Conservation (phyloP, 352 stramenopile species). For the Globisporangium perplexum region DNA sequence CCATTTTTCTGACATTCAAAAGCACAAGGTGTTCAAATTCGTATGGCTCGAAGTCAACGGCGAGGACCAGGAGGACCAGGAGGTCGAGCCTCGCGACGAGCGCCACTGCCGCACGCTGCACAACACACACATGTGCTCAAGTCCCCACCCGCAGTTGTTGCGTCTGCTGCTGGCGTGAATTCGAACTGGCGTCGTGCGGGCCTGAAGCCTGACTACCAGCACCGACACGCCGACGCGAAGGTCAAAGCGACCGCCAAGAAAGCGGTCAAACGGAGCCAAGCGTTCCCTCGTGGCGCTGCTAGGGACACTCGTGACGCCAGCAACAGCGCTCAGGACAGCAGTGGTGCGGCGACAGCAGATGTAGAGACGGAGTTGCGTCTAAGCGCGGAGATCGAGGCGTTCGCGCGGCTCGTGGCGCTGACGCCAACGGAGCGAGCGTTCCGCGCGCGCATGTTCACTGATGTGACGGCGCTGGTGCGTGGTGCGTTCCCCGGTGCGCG, state of each 20-base stretch:
- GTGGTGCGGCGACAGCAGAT: not conserved
- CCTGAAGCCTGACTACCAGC: not conserved
- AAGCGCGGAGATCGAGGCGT: constrained; percentile 35
- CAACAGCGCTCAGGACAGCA: not conserved
- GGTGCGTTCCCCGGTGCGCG: constrained; percentile 31
- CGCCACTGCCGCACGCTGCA: not conserved
- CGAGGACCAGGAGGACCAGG: no score
- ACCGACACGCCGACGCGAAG: constrained; percentile 1
- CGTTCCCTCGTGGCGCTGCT: constrained; percentile 9
- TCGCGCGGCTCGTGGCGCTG: constrained; percentile 40
- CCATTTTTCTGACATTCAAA: no score
- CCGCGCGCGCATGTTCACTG: constrained; percentile 31
- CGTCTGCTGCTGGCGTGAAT: not conserved
- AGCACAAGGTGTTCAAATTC: no score
- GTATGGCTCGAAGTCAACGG: no score
- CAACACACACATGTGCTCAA: not conserved
- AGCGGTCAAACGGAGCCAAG: not conserved
- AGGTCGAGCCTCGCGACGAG: no score
- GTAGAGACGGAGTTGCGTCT: constrained; percentile 8
- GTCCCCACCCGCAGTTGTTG: not conserved
- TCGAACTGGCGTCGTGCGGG: not conserved
- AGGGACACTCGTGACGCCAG: not conserved
- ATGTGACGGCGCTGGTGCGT: constrained; percentile 38
- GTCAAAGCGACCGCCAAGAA: constrained; percentile 5
- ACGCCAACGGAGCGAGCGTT: constrained; percentile 33